phyloP scores from a whole-genome alignment of 2,329 filamentous ascomycete species.

The Ceratocystis ficicola region DNA sequence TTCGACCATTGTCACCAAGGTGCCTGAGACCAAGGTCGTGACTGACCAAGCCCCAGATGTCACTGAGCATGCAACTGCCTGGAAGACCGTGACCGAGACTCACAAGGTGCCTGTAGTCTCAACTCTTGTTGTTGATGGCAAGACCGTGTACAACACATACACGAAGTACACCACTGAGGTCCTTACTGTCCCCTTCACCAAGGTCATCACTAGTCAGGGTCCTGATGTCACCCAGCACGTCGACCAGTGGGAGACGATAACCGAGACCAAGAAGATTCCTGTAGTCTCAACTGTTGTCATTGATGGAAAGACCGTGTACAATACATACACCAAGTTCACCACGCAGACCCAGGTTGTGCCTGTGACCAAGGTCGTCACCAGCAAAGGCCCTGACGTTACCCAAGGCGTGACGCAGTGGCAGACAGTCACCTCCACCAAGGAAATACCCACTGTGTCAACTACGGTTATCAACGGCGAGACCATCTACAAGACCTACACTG shows the following conservation, averaged over 20 bases:
- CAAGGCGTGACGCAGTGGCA: slow-evolving; percentile 2
- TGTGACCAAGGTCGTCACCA: slow-evolving; percentile 8
- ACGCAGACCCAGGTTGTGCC: slow-evolving; percentile 7
- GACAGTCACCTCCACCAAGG: slow-evolving; percentile 13
- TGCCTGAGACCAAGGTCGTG: slow-evolving; percentile 25
- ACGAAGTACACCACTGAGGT: slow-evolving; percentile 6
- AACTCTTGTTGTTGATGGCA: slow-evolving; percentile 10
- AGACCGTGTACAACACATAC: slow-evolving; percentile 5
- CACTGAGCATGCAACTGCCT: slow-evolving; percentile 8
- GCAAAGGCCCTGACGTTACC: slow-evolving; percentile 15
- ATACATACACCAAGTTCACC: slow-evolving; percentile 6
- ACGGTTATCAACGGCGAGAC: slow-evolving; percentile 18
- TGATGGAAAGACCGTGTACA: neutral
- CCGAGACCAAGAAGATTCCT: slow-evolving; percentile 5
- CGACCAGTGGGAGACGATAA: slow-evolving; percentile 6
- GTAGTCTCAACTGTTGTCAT: neutral
- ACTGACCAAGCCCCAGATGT: slow-evolving; percentile 23
- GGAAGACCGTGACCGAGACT: slow-evolving; percentile 12
- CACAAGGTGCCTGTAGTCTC: neutral
- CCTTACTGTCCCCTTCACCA: slow-evolving; percentile 8
- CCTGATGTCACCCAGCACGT: slow-evolving; percentile 12
- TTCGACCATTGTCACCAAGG: slow-evolving; percentile 15
- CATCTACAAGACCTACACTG: slow-evolving; percentile 1
- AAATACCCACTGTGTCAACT: slow-evolving; percentile 7
- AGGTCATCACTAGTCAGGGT: slow-evolving; percentile 12